phyloP scores from a whole-genome alignment of 805 yeast species.

The Candida krabiensis region DNA sequence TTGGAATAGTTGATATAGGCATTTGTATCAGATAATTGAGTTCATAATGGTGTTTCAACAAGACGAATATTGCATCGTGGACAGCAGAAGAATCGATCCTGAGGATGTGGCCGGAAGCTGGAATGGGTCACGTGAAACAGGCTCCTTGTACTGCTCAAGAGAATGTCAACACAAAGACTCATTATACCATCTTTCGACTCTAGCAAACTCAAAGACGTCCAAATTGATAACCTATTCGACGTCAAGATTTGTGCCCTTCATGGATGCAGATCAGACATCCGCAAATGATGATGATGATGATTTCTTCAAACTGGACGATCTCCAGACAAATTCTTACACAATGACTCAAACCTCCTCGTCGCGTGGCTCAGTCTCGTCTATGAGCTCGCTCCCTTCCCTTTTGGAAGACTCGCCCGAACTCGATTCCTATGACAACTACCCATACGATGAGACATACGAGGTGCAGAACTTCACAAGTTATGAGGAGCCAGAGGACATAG shows the following conservation, averaged over 20 bases:
- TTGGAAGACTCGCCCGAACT: conserved; percentile 16
- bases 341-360: conserved; percentile 4
- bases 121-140: conserved; percentile 1
- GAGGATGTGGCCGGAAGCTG: conserved; percentile 2
- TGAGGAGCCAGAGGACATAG: conserved; percentile 3
- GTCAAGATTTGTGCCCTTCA: background rate
- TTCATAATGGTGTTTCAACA: conserved; percentile 19
- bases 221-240: conserved; percentile 23
- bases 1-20: conserved; percentile 4
- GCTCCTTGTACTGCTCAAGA: conserved; percentile 20
- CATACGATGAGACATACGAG: conserved; percentile 14
- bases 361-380: conserved; percentile 16
- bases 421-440: conserved; percentile 10
- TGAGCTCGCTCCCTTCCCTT: conserved; percentile 24
- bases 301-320: conserved; percentile 23
- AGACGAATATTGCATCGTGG: conserved; percentile 26
- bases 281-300: conserved; percentile 15
- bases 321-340: conserved; percentile 20
- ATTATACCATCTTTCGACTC: conserved; percentile 1
- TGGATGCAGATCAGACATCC: background rate
- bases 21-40: too few species aligned
- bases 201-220: conserved; percentile 7
- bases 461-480: conserved; percentile 11
- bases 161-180: conserved; percentile 22
- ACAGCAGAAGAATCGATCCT: conserved; percentile 16